Evolutionary conservation across 2,329 filamentous ascomycete genomes (phyloP), one percentile per base, ranked within the genome.

Genomic region (Didymella arachidicola): DNA sequence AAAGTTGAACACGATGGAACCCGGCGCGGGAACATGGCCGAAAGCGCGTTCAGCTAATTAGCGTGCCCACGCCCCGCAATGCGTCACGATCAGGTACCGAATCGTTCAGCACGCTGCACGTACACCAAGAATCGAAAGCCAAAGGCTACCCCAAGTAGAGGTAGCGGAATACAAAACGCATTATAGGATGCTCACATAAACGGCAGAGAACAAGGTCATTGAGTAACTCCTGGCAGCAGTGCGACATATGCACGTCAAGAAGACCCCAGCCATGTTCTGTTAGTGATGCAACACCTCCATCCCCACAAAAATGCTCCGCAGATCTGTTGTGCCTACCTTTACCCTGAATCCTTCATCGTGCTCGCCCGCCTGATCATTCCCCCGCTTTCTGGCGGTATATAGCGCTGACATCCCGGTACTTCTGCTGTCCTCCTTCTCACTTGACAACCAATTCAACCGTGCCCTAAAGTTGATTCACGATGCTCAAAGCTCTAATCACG

Each of bases 401-500:
- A 38, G 32, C n/a, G 27, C 25, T 38, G 44, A 41, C 29, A 29
- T 30, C 14, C 34, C 44, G 8, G 8, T 18, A 32, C n/a, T 36
- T 38, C 26, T 27, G 26, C 2, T 34, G 19, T 32, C 22, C 48
- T 27, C 16, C 19, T 25, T 41, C 26, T 14, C 42, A 30, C 12
- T 22, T 30, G 25, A 8, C 41, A 47, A 44, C 19, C 25, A 26
- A 39, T 44, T 29, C 16, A 16, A 29, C 47, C 42, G 4, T 41
- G 16, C 22, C 26, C 16, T 10, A 27, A 2, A 7, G 12, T 7
- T 16, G 12, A 14, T 18, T 29, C 61, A 62, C 8, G 8, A 72
- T 73, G 71, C 49, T 70, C 44, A 65, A 55, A 43, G 30, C 60
- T 43, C 46, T 68, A 27, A n/a, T 71, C 1, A 26, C 42, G 39